phyloP scores from a whole-genome alignment of 495 filamentous ascomycete genomes.

The Tuber borchii region DNA sequence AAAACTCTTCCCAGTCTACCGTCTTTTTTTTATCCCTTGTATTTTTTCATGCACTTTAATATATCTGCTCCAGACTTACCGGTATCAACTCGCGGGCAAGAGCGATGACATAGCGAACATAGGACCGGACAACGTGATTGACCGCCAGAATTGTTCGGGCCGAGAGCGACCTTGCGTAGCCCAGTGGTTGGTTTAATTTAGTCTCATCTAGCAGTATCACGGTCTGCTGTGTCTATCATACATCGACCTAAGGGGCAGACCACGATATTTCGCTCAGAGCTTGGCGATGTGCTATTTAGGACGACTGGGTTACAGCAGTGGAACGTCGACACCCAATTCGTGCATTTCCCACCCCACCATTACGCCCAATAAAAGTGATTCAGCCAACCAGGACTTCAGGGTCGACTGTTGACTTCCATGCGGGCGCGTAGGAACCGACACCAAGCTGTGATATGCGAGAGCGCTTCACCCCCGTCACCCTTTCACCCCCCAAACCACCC shows the following conservation, averaged over 20 bases:
- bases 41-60: background rate
- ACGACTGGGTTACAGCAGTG: background rate
- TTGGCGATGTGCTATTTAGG: slow-evolving; percentile 2
- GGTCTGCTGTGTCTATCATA: no score
- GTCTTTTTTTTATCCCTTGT: background rate
- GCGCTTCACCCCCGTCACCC: slow-evolving; percentile 1
- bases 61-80: background rate
- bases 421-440: background rate
- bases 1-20: background rate
- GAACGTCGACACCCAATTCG: background rate
- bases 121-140: background rate
- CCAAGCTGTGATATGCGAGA: background rate
- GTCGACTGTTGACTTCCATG: background rate
- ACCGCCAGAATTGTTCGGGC: no score
- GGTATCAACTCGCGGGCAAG: background rate
- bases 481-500: background rate
- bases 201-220: no score
- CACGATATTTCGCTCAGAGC: background rate
- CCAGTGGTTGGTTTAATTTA: no score
- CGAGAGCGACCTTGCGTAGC: no score
- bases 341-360: slow-evolving; percentile 3
- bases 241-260: background rate
- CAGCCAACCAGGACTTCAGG: background rate
- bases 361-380: background rate
- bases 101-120: background rate